Percentiles rank a stretch among this genome's conserved stretches.
These are phyloP conservation scores for Penicillium verhagenii DNA, from an alignment of 495 filamentous ascomycete species.

Conservation along the genomic window DNA sequence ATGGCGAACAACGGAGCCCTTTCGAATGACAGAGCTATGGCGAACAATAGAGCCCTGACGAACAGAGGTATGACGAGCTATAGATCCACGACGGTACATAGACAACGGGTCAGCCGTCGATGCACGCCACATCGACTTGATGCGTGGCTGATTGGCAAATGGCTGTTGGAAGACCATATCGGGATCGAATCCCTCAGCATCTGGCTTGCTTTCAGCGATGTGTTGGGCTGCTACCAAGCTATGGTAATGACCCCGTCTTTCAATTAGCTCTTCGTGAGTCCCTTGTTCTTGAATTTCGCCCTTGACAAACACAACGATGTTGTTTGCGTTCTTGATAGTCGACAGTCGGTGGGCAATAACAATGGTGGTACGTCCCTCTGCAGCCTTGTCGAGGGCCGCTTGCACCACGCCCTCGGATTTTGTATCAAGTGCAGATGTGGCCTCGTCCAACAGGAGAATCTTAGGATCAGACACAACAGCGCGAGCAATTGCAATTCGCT, in stretches of 20 bases:
- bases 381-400: constrained; percentile 82
- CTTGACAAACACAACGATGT: constrained; percentile 88
- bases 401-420: constrained; percentile 95
- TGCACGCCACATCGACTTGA: constrained; percentile 26
- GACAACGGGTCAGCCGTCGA: constrained; percentile 6
- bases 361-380: constrained; percentile 91
- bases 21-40: background rate
- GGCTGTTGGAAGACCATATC: constrained; percentile 6
- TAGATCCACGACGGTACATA: constrained; percentile 1
- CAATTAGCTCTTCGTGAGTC: constrained; percentile 70
- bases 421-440: constrained; percentile 92
- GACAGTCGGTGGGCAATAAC: constrained; percentile 93
- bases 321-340: constrained; percentile 90
- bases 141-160: background rate
- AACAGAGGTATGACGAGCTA: background rate
- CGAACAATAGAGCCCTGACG: background rate
- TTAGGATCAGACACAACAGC: constrained; percentile 94
- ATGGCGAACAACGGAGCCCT: background rate
- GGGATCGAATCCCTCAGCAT: constrained; percentile 31
- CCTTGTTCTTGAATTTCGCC: constrained; percentile 90
- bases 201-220: constrained; percentile 66
- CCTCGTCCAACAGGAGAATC: constrained; percentile 91
- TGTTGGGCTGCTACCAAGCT: constrained; percentile 78
- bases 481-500: constrained; percentile 85
- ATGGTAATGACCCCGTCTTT: constrained; percentile 61